Percentiles rank a stretch among this genome's conserved stretches.
Evolutionary conservation across 2,329 filamentous ascomycete genomes (phyloP).

Genomic region (Cytospora schulzeri): DNA sequence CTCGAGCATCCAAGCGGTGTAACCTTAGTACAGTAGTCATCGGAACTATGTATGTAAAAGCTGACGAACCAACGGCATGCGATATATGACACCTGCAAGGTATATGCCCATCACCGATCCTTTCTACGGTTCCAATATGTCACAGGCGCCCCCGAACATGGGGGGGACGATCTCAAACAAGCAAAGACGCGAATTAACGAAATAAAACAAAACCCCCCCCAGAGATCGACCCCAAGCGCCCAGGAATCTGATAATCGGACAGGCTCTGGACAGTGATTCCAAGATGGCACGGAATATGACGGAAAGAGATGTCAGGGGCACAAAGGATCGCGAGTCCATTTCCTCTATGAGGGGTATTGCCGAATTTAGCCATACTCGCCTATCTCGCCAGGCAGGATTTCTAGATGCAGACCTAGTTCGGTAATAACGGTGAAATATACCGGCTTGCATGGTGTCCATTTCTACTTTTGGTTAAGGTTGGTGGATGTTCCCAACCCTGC

Average conservation of each 20-base stretch:
- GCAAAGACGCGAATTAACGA: background rate
- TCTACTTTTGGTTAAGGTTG: background rate
- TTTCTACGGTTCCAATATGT: background rate
- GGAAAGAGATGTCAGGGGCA: background rate
- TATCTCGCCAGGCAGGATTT: slow-evolving; percentile 19
- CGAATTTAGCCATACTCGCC: slow-evolving; percentile 9
- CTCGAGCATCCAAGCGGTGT: slow-evolving; percentile 11
- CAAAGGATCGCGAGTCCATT: background rate
- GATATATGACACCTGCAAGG: slow-evolving; percentile 17
- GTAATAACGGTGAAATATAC: background rate
- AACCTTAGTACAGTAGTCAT: background rate
- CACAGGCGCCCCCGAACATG: background rate
- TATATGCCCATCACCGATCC: slow-evolving; percentile 7
- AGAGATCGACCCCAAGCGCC: slow-evolving; percentile 1
- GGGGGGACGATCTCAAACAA: background rate
- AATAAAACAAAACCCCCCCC: too few species aligned
- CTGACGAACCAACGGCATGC: slow-evolving; percentile 13
- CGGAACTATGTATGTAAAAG: background rate
- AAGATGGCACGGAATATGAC: background rate
- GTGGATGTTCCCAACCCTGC: background rate
- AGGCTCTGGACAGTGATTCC: slow-evolving; percentile 1
- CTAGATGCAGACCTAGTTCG: slow-evolving; percentile 16
- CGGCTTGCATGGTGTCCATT: background rate
- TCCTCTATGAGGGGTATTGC: background rate
- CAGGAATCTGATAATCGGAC: background rate